Conservation (phyloP, 805 yeast genomes). For the Isabelozyma heimii region DNA sequence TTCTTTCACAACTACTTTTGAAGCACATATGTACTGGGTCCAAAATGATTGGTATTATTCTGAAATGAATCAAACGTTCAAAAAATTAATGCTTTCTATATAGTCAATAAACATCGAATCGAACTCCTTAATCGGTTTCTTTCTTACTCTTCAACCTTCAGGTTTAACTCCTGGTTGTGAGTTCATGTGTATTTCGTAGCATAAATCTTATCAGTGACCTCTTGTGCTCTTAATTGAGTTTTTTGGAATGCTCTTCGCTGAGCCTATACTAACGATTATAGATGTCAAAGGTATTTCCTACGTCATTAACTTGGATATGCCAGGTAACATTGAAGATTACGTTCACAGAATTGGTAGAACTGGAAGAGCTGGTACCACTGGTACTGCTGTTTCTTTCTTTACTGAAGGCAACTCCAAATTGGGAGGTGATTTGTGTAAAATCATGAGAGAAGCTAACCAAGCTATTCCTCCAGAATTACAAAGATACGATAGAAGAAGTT, state of each 20-base stretch:
- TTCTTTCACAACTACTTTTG: background rate
- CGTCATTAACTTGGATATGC: constrained; percentile 96
- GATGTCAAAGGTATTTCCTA: constrained; percentile 97
- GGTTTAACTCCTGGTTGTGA: background rate
- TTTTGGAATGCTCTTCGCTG: background rate
- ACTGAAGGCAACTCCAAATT: constrained; percentile 82
- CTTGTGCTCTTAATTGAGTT: constrained; percentile 2
- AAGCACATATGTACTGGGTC: background rate
- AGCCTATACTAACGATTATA: constrained; percentile 38
- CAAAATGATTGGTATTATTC: background rate
- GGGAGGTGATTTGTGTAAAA: constrained; percentile 86
- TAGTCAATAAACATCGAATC: constrained; percentile 1
- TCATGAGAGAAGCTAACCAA: constrained; percentile 95
- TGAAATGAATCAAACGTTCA: background rate
- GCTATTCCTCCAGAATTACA: constrained; percentile 76
- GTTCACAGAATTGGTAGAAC: constrained; percentile 99
- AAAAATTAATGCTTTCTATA: constrained; percentile 1
- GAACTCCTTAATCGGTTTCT: constrained; percentile 1
- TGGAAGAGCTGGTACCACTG: constrained; percentile 96
- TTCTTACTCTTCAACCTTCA: background rate
- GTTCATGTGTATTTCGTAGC: background rate
- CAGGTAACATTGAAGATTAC: constrained; percentile 96
- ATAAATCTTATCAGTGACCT: background rate
- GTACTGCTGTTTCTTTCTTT: constrained; percentile 94
- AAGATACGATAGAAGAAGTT: constrained; percentile 62